Percentiles rank a stretch among this genome's conserved stretches.
Evolutionary conservation across 768 basidiomycete genomes (phyloP).

Genomic region (Stropharia rugosoannulata): DNA sequence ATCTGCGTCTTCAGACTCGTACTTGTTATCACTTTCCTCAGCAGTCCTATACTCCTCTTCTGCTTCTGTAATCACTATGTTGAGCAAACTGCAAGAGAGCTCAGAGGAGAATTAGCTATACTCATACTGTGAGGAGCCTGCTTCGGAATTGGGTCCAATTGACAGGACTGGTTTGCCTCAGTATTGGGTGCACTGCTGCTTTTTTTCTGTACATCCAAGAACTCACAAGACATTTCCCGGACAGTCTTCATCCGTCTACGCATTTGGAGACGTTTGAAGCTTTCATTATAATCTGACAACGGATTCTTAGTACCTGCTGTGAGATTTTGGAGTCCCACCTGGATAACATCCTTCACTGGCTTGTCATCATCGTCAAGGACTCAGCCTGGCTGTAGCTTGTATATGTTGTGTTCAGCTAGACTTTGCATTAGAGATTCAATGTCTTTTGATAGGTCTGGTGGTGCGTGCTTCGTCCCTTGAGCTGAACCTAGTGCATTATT

Average conservation of each 20-base stretch:
- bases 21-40: no score
- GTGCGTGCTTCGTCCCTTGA: slow-evolving; percentile 29
- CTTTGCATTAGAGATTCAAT: slow-evolving; percentile 23
- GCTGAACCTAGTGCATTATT: slow-evolving; percentile 25
- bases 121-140: no score
- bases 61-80: no score
- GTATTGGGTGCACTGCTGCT: neutral
- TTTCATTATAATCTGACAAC: slow-evolving; percentile 23
- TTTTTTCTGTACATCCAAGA: neutral
- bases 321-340: slow-evolving; percentile 18
- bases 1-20: neutral
- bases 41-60: no score
- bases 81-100: no score
- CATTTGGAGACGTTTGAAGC: slow-evolving; percentile 14
- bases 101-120: no score
- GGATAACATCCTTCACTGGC: slow-evolving; percentile 13
- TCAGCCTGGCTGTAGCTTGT: slow-evolving; percentile 10
- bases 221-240: neutral
- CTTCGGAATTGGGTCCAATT: neutral
- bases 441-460: slow-evolving; percentile 25
- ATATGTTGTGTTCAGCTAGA: slow-evolving; percentile 19
- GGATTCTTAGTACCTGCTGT: slow-evolving; percentile 14
- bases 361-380: slow-evolving; percentile 12
- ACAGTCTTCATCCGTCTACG: slow-evolving; percentile 7
- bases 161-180: neutral